These are phyloP conservation scores for Marvania coccoides DNA, from an alignment of 139 green algal genomes.

Conservation along the genomic window DNA sequence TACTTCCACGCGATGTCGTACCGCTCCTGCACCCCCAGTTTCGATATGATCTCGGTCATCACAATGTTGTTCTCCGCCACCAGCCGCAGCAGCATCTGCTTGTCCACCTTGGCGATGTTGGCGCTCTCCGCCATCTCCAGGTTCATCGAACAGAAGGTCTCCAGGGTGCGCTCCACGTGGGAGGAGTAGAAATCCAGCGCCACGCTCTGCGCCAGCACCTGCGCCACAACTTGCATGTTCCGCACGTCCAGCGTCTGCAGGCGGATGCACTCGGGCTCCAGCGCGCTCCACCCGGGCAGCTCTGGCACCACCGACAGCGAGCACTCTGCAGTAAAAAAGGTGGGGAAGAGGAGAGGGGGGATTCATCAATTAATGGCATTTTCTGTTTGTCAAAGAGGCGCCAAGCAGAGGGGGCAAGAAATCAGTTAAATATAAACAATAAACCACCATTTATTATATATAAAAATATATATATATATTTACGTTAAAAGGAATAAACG, in stretches of 20 bases:
- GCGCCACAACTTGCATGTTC: conserved; percentile 46
- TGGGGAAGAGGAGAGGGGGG: neutral
- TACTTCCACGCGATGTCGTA: conserved; percentile 59
- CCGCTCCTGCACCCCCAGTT: conserved; percentile 46
- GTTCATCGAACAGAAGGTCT: conserved; percentile 51
- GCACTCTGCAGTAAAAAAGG: conserved; percentile 22
- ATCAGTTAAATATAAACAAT: no score
- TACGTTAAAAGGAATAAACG: conserved; percentile 8
- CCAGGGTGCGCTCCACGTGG: conserved; percentile 44
- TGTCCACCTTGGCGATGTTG: conserved; percentile 39
- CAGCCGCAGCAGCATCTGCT: conserved; percentile 35
- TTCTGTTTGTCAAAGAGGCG: no score
- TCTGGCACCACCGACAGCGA: conserved; percentile 16
- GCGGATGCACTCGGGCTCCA: conserved; percentile 27
- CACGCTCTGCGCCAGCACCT: conserved; percentile 50
- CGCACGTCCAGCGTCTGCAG: conserved; percentile 33
- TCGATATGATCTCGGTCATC: conserved; percentile 57
- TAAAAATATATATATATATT: neutral
- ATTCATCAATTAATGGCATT: no score
- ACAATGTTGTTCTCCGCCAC: conserved; percentile 58
- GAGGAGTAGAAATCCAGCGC: conserved; percentile 52
- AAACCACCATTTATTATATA: neutral
- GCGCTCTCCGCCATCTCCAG: conserved; percentile 39
- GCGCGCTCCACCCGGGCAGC: conserved; percentile 3
- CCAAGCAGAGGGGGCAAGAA: no score